Evolutionary conservation across 768 basidiomycete species (phyloP).

Genomic region (Trametes cingulata): DNA sequence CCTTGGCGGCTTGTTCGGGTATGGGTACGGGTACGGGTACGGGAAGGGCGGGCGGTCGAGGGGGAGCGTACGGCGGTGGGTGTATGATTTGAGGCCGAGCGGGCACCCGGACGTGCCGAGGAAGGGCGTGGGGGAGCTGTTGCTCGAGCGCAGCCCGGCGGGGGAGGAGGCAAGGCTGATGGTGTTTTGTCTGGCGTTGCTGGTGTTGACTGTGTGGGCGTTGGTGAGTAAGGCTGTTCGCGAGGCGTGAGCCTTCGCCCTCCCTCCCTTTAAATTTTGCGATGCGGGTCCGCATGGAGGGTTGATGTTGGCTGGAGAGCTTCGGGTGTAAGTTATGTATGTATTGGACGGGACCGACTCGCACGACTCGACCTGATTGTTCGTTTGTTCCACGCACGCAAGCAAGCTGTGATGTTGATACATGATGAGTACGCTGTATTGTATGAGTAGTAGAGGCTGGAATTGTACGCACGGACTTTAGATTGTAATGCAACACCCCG

Average conservation of each 20-base stretch:
- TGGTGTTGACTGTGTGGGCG: slow-evolving; percentile 53
- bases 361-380: too few relatives aligned
- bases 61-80: slow-evolving; percentile 29
- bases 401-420: too few relatives aligned
- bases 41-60: neutral
- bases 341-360: too few relatives aligned
- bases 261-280: too few relatives aligned
- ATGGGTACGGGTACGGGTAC: slow-evolving; percentile 4
- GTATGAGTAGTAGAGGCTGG: too few relatives aligned
- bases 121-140: slow-evolving; percentile 43
- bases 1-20: neutral
- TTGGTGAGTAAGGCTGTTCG: slow-evolving; percentile 28
- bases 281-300: neutral
- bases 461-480: too few relatives aligned
- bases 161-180: slow-evolving; percentile 71
- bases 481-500: too few relatives aligned
- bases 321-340: too few relatives aligned
- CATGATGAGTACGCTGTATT: too few relatives aligned
- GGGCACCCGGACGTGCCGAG: slow-evolving; percentile 39
- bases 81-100: slow-evolving; percentile 38
- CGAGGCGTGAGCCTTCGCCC: neutral
- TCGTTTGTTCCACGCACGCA: too few relatives aligned
- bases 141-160: slow-evolving; percentile 60
- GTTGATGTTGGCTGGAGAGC: neutral
- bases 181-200: slow-evolving; percentile 50